Percentiles rank a stretch among this genome's conserved stretches.
These are phyloP conservation scores for Xylariomycetidae sp. DNA, from an alignment of 2,329 filamentous ascomycete species.

Conservation along the genomic window DNA sequence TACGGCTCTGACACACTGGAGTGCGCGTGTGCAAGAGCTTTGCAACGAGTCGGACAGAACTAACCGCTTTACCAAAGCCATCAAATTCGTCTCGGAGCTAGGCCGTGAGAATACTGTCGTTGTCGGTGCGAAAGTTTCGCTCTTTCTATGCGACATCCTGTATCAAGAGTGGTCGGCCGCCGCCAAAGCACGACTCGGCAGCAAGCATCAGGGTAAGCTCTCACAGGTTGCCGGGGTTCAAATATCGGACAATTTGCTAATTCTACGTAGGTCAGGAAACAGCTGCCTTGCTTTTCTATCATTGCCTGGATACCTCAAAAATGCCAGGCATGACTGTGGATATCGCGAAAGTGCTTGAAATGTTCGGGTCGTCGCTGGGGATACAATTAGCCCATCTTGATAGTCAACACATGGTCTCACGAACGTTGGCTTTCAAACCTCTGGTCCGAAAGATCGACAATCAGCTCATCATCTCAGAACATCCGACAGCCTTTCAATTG, in stretches of 20 bases:
- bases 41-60: constrained; percentile 38
- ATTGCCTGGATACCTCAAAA: constrained; percentile 8
- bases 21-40: constrained; percentile 37
- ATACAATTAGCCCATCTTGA: constrained; percentile 6
- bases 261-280: constrained; percentile 7
- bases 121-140: constrained; percentile 29
- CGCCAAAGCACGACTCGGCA: no score
- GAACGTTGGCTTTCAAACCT: constrained; percentile 7
- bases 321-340: constrained; percentile 11
- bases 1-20: constrained; percentile 39
- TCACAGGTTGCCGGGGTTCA: no score
- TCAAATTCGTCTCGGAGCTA: constrained; percentile 41
- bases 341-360: constrained; percentile 5
- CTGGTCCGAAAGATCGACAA: constrained; percentile 1
- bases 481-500: constrained; percentile 56
- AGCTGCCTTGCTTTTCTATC: constrained; percentile 15
- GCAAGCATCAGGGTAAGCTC: no score
- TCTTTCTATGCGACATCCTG: constrained; percentile 33
- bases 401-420: constrained; percentile 3
- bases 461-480: background rate
- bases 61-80: constrained; percentile 42
- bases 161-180: constrained; percentile 12
- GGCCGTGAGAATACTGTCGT: constrained; percentile 24
- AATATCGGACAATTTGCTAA: constrained; percentile 1
- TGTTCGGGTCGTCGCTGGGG: constrained; percentile 7